Conservation (phyloP, 371 early-diverging fungal genomes). For the Chytridium lagenaria region DNA sequence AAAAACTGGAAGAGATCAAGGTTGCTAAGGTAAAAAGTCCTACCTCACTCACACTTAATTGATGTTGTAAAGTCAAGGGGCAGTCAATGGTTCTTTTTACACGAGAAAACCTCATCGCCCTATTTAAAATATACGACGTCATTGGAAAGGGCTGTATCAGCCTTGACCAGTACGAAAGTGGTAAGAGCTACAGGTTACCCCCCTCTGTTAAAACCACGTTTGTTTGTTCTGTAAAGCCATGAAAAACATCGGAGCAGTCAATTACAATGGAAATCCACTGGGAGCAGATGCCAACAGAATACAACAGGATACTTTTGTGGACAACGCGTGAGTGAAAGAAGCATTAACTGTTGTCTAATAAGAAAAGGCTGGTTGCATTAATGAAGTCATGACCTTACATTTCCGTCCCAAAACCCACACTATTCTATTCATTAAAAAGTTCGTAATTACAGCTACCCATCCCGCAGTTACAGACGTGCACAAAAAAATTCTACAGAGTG, state of each 20-base stretch:
- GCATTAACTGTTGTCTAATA: too few species aligned
- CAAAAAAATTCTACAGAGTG: conserved; percentile 9
- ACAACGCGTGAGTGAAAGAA: conserved; percentile 39
- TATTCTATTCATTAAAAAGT: background rate
- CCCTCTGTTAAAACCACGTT: too few species aligned
- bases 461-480: background rate
- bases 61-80: too few species aligned
- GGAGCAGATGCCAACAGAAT: conserved; percentile 43
- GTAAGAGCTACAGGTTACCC: conserved; percentile 22
- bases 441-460: background rate
- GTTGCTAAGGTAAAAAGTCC: conserved; percentile 41
- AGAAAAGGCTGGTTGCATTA: background rate
- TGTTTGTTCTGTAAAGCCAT: too few species aligned
- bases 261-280: conserved; percentile 39
- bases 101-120: conserved; percentile 43
- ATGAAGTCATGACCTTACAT: background rate
- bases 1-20: conserved; percentile 50
- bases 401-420: background rate
- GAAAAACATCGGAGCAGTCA: conserved; percentile 39
- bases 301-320: conserved; percentile 41
- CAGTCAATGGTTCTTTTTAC: conserved; percentile 50
- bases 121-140: conserved; percentile 52
- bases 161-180: conserved; percentile 47
- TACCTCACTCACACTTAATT: background rate
- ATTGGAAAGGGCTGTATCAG: conserved; percentile 50